Percentiles rank a stretch among this genome's conserved stretches.
Evolutionary conservation across 139 green algal genomes (phyloP).

Genomic region (Chlamydomonas urium): DNA sequence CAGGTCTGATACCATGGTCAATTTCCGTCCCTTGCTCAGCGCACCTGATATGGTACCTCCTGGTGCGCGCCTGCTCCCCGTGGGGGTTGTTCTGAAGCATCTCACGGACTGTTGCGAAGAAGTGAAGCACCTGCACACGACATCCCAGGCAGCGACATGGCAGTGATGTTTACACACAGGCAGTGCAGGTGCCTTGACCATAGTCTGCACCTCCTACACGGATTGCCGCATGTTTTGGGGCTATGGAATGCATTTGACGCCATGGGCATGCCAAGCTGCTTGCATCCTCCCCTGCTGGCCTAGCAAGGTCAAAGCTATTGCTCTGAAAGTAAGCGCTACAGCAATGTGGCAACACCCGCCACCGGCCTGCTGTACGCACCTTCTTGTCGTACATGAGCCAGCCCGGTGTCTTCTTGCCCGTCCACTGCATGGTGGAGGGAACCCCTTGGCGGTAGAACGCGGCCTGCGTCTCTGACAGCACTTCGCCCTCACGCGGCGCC

Average conservation of each 20-base stretch:
- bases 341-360: background rate
- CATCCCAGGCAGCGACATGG: too few species aligned
- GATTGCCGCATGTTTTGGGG: background rate
- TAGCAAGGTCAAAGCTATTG: background rate
- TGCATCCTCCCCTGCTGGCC: background rate
- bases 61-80: conserved; percentile 27
- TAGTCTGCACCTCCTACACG: too few species aligned
- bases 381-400: conserved; percentile 28
- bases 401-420: conserved; percentile 17
- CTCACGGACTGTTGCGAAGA: conserved; percentile 67
- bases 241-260: background rate
- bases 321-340: background rate
- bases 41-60: conserved; percentile 26
- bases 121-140: conserved; percentile 71
- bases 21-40: background rate
- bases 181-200: too few species aligned
- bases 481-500: background rate
- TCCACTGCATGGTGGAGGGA: conserved; percentile 15
- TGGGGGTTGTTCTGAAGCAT: conserved; percentile 25
- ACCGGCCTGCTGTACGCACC: conserved; percentile 3
- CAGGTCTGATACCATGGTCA: background rate
- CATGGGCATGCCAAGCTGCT: background rate
- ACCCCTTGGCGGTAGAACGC: background rate
- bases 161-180: too few species aligned
- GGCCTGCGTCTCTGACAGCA: background rate